A percentile compares a stretch with the other conserved stretches of the same genome.
Conservation (phyloP, 306 rosid species). For the Lathyrus oleraceus region DNA sequence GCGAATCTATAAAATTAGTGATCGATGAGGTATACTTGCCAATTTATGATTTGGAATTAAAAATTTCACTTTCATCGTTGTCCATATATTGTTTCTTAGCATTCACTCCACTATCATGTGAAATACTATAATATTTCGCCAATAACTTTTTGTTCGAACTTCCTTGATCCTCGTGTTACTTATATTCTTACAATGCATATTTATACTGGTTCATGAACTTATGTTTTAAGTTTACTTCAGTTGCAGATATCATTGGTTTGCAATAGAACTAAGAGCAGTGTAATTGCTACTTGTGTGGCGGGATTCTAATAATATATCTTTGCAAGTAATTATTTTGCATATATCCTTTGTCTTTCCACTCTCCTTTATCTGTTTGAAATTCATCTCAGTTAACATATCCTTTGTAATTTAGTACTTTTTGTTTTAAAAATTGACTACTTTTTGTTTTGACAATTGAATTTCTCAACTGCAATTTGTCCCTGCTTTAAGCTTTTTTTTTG, state of each 20-base stretch:
- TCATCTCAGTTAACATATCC: too few species aligned
- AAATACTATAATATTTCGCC: slow-evolving; percentile 7
- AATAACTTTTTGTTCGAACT: slow-evolving; percentile 5
- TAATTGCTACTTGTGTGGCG: slow-evolving; percentile 95
- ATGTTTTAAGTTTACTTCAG: not conserved
- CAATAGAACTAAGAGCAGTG: slow-evolving; percentile 98
- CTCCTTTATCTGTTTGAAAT: too few species aligned
- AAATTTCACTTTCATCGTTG: not conserved
- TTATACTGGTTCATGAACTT: not conserved
- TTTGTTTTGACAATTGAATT: too few species aligned
- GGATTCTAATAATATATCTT: slow-evolving; percentile 95
- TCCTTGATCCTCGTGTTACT: slow-evolving; percentile 9
- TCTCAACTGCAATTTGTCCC: too few species aligned
- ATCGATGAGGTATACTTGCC: slow-evolving; percentile 73
- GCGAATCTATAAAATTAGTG: slow-evolving; percentile 89
- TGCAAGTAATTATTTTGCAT: slow-evolving; percentile 91
- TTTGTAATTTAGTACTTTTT: too few species aligned
- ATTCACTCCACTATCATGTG: not conserved
- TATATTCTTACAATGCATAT: slow-evolving; percentile 39
- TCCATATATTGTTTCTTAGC: not conserved
- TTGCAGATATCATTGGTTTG: slow-evolving; percentile 78
- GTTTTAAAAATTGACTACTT: not conserved
- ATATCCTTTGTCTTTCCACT: too few species aligned
- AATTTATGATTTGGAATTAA: slow-evolving; percentile 22
- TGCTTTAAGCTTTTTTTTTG: too few species aligned